A percentile compares a stretch with the other conserved stretches of the same genome.
phyloP scores from a whole-genome alignment of 2,329 filamentous ascomycete species.

The Penicillium vulpinum region DNA sequence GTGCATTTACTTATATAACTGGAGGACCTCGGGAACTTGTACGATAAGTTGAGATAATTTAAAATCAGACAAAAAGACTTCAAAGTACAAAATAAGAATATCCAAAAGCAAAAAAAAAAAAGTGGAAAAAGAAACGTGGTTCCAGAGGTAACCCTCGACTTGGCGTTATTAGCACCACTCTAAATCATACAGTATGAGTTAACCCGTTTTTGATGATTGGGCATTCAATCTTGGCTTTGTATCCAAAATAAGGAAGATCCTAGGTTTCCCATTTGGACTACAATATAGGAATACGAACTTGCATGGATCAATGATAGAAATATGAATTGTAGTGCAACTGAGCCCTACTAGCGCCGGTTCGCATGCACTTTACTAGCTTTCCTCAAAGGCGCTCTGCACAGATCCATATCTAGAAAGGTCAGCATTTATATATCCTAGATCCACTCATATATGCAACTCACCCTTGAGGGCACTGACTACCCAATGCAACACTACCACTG shows the following conservation, averaged over 20 bases:
- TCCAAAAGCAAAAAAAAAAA: no score
- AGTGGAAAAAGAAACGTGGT: no score
- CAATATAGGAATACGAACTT: background rate
- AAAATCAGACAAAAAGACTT: background rate
- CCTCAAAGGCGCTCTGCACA: constrained; percentile 42
- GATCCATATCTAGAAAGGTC: constrained; percentile 36
- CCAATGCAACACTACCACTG: constrained; percentile 55
- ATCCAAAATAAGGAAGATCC: no score
- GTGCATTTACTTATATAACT: no score
- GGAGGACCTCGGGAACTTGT: no score
- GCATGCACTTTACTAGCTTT: background rate
- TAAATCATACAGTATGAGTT: constrained; percentile 17
- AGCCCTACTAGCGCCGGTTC: background rate
- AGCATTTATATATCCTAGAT: background rate
- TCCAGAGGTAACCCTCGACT: constrained; percentile 19
- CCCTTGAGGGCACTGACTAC: constrained; percentile 54
- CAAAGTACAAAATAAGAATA: no score
- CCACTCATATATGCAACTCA: constrained; percentile 26
- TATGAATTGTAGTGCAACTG: background rate
- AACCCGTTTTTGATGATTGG: background rate
- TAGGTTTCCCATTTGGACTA: no score
- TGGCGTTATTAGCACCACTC: constrained; percentile 18
- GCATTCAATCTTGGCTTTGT: no score
- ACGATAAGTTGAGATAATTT: no score
- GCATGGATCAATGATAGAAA: no score